These are phyloP conservation scores for Pseudocercospora crystallina DNA, from an alignment of 2,329 filamentous ascomycete species.

Conservation along the genomic window DNA sequence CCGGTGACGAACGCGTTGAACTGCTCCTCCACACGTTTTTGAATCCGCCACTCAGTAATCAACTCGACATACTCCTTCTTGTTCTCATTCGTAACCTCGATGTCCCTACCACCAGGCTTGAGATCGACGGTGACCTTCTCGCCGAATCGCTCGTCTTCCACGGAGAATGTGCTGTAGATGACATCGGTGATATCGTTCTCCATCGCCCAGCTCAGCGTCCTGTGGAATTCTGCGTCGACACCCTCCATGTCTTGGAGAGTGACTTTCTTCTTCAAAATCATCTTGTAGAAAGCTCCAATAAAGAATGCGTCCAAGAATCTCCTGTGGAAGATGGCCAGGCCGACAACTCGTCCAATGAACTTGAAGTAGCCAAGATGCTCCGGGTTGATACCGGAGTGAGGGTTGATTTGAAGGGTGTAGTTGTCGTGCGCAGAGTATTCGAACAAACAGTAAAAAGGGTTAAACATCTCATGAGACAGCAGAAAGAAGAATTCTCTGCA, in stretches of 20 bases:
- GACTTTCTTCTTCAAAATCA: conserved; percentile 94
- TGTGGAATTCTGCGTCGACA: conserved; percentile 96
- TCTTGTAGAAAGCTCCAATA: conserved; percentile 98
- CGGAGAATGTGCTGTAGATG: conserved; percentile 92
- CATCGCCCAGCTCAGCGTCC: conserved; percentile 94
- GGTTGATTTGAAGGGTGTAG: conserved; percentile 99
- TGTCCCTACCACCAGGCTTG: conserved; percentile 84
- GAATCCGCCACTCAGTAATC: conserved; percentile 98
- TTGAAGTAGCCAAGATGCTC: conserved; percentile 99
- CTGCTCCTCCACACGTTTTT: conserved; percentile 96
- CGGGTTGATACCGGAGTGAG: conserved; percentile 97
- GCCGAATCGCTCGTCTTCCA: conserved; percentile 95
- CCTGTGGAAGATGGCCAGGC: conserved; percentile 94
- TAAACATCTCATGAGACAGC: conserved; percentile 99
- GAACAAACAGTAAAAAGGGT: conserved; percentile 98
- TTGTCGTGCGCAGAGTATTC: conserved; percentile 99
- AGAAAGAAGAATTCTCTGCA: conserved; percentile 96
- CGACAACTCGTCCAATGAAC: conserved; percentile 96
- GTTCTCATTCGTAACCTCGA: conserved; percentile 97
- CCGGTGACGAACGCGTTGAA: conserved; percentile 97
- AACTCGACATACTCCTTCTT: conserved; percentile 99
- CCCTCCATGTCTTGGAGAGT: conserved; percentile 95
- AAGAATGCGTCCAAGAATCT: conserved; percentile 98
- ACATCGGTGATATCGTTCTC: conserved; percentile 97
- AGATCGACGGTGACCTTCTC: conserved; percentile 92